Percentiles rank a stretch among this genome's conserved stretches.
Evolutionary conservation across 345 rosid species (phyloP).

Genomic region (Camelina laxa): DNA sequence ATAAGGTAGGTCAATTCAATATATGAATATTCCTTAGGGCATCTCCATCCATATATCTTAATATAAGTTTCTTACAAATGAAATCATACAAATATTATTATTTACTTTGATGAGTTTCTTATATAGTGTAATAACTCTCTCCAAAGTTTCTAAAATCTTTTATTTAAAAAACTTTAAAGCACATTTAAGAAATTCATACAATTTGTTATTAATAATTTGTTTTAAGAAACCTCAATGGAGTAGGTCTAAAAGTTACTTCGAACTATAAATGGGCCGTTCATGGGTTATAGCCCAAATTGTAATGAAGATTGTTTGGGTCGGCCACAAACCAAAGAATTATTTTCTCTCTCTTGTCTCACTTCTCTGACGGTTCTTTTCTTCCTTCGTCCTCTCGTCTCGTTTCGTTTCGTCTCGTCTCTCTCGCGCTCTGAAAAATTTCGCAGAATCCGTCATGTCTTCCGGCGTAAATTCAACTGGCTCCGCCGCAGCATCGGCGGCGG

Average conservation of each 20-base stretch:
- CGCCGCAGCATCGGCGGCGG: slow-evolving; percentile 40
- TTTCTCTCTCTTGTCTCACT: neutral
- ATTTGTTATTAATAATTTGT: no score
- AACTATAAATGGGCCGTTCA: neutral
- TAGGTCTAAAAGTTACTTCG: neutral
- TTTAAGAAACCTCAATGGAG: no score
- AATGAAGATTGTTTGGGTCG: slow-evolving; percentile 6
- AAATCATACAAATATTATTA: no score
- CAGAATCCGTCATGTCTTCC: slow-evolving; percentile 47
- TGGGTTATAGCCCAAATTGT: slow-evolving; percentile 15
- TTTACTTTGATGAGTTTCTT: no score
- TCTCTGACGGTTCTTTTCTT: slow-evolving; percentile 20
- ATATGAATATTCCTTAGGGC: no score
- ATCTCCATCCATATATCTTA: no score
- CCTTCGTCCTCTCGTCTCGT: slow-evolving; percentile 16
- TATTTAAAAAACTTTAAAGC: no score
- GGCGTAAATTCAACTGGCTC: slow-evolving; percentile 44
- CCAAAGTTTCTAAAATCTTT: no score
- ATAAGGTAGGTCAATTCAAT: no score
- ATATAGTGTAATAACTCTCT: no score
- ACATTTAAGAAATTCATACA: no score
- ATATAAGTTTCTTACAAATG: no score
- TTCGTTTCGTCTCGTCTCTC: neutral
- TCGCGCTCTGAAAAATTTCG: slow-evolving; percentile 30
- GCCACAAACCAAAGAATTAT: slow-evolving; percentile 14